Evolutionary conservation across 2,329 filamentous ascomycete genomes (phyloP).

Genomic region (Leptographium flavum): DNA sequence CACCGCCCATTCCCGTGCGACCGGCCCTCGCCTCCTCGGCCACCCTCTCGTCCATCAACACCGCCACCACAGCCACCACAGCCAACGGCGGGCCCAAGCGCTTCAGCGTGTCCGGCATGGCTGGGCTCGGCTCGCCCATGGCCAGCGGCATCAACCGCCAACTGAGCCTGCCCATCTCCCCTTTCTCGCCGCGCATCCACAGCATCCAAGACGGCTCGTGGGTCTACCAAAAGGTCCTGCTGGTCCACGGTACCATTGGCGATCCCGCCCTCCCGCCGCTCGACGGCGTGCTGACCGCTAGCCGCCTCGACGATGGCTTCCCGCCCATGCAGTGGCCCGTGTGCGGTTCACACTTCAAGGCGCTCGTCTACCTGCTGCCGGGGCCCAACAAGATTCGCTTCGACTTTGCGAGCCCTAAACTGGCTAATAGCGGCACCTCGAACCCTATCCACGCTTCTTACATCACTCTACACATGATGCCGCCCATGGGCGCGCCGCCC

Average conservation of each 20-base stretch:
- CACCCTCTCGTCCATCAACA: conserved; percentile 15
- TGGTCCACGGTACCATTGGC: conserved; percentile 69
- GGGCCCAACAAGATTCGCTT: conserved; percentile 80
- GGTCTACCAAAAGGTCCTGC: conserved; percentile 83
- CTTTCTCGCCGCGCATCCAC: conserved; percentile 65
- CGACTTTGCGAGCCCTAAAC: conserved; percentile 74
- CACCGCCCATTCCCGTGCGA: conserved; percentile 17
- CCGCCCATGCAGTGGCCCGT: conserved; percentile 79
- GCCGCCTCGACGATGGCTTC: conserved; percentile 73
- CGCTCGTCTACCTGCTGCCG: conserved; percentile 75
- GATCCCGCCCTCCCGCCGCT: conserved; percentile 53
- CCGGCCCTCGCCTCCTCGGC: conserved; percentile 19
- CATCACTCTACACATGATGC: conserved; percentile 75
- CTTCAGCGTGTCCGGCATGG: conserved; percentile 50
- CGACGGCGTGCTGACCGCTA: conserved; percentile 68
- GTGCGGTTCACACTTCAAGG: conserved; percentile 80
- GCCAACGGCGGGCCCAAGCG: conserved; percentile 27
- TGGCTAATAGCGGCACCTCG: conserved; percentile 52
- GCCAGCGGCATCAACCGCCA: conserved; percentile 37
- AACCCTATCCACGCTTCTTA: conserved; percentile 65
- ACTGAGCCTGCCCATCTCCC: conserved; percentile 49
- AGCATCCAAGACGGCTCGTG: conserved; percentile 73
- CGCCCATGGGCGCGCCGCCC: conserved; percentile 63
- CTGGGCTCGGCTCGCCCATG: conserved; percentile 42
- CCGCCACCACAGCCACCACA: neutral